Base-by-base conservation (phyloP, 2,329 filamentous ascomycete species). In the Seiridium cupressi region DNA sequence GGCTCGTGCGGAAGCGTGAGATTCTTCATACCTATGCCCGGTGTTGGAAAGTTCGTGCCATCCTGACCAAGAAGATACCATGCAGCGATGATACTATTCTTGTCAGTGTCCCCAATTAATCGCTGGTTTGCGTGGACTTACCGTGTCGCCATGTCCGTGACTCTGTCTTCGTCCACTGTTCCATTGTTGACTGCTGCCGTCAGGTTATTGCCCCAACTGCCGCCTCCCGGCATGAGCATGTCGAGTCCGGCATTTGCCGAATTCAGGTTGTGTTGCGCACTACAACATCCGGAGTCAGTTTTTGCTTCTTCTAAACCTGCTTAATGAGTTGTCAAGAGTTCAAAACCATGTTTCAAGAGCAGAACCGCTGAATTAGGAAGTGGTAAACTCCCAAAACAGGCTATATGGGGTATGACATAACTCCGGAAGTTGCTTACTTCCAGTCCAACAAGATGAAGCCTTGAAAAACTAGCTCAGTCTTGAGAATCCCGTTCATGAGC, bases 91-190 rank as follows among this genome's bases (percentile, higher is more conserved):
- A 90, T 89, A 60, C 88, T 84, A 35, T 73, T 35, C 76, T 84
- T 56, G 42, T 48, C 7, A 46, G 40, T 44, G 8, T 9, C 38
- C 13, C 26, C 44, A 18, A 35, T 11, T 31, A 13, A 36, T 13
- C 13, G 34, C 32, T n/a, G 5, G 3, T 3, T 35, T 31, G 11
- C 31, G 10, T 34, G 7, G 44, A 51, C 61, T 63, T 86, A 79
- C 63, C 92, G 87, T 8, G 88, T 89, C 0, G 85, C 89, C 86
- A 94, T 94, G 72, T 96, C 92, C 58, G 90, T 88, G 1, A 96
- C 70, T 34, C 92, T 83, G 70, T 82, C 87, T 65, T 89, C 85
- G 0, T 84, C 84, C 7, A 96, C 78, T 0, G 89, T 91, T 3
- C 91, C 90, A 67, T 95, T 95, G 36, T 84, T 76, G n/a, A 96